Evolutionary conservation across 1,139 yeast genomes (phyloP), one percentile per base, ranked within the genome.

Genomic region (Kazachstania sp.): DNA sequence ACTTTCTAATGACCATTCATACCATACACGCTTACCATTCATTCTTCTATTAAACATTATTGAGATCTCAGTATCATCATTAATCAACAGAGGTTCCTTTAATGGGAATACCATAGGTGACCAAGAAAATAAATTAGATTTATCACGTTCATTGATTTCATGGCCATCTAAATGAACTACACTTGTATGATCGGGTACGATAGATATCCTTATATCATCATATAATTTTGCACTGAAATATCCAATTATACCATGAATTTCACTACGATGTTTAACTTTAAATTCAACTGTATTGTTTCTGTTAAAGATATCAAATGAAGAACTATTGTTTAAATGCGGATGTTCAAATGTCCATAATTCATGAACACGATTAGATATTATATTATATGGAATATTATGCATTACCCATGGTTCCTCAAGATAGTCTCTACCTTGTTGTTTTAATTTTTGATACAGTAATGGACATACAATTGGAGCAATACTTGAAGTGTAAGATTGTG

Each of bases 21-120:
- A 86, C 88, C 90, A 83, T 1, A 82, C 81, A 37, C 66, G 66
- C 1, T 64, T 57, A 5, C 60, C 63, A 32, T 6, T 63, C 39
- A 52, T 50, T 18, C 51, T 51, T 39, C 82, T 64, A 2, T 65
- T 54, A 43, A 80, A 57, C 36, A 72, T 68, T 0, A 81, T 63
- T 37, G 74, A 75, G 7, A 83, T 55, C 45, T 72, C 80, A 4
- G 81, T 70, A 41, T 72, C 75, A 45, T 81, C 83, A 1, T 77
- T 63, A 1, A 79, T 65, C 18, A 67, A 61, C 11, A 77, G 54
- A 2, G 83, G 81, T 7, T 70, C 68, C 42, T 70, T 69, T 1
- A 85, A 59, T 0, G 96, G 95, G 61, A 88, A 83, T 56, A 81
- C 72, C 29, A 83, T 69, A 0, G 96, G 95, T 49, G 82, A 75